phyloP scores from a whole-genome alignment of 1,284 basidiomycete species.

The Cutaneotrichosporon sp. region DNA sequence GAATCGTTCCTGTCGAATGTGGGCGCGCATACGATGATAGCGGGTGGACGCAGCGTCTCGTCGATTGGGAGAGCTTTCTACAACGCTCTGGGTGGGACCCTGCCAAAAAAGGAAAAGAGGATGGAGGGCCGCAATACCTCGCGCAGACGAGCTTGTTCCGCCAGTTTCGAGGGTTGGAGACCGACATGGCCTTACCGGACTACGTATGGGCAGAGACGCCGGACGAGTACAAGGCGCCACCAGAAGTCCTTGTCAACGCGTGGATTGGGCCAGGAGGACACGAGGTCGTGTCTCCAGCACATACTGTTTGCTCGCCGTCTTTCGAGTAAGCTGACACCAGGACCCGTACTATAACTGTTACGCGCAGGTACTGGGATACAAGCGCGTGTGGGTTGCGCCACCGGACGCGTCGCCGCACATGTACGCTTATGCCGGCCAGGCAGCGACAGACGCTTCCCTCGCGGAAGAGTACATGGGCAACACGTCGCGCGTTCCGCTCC shows the following conservation, averaged over 20 bases:
- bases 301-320: slow-evolving; percentile 66
- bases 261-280: slow-evolving; percentile 79
- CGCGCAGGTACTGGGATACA: slow-evolving; percentile 82
- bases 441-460: slow-evolving; percentile 5
- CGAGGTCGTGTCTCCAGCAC: slow-evolving; percentile 70
- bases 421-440: slow-evolving; percentile 53
- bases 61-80: slow-evolving; percentile 76
- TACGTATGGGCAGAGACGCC: slow-evolving; percentile 67
- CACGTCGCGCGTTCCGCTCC: slow-evolving; percentile 52
- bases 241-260: slow-evolving; percentile 66
- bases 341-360: slow-evolving; percentile 94
- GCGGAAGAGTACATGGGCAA: slow-evolving; percentile 51
- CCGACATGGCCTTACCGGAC: slow-evolving; percentile 78
- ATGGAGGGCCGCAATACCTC: slow-evolving; percentile 64
- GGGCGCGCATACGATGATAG: slow-evolving; percentile 77
- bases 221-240: slow-evolving; percentile 64
- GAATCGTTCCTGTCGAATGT: slow-evolving; percentile 86
- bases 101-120: background rate
- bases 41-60: slow-evolving; percentile 78
- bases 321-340: slow-evolving; percentile 52
- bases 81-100: slow-evolving; percentile 57
- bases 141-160: slow-evolving; percentile 83
- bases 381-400: slow-evolving; percentile 90
- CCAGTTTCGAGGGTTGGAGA: slow-evolving; percentile 75
- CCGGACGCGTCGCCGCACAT: slow-evolving; percentile 61